Base-by-base conservation (phyloP, 2,329 filamentous ascomycete genomes). In the Diaporthe sp. region DNA sequence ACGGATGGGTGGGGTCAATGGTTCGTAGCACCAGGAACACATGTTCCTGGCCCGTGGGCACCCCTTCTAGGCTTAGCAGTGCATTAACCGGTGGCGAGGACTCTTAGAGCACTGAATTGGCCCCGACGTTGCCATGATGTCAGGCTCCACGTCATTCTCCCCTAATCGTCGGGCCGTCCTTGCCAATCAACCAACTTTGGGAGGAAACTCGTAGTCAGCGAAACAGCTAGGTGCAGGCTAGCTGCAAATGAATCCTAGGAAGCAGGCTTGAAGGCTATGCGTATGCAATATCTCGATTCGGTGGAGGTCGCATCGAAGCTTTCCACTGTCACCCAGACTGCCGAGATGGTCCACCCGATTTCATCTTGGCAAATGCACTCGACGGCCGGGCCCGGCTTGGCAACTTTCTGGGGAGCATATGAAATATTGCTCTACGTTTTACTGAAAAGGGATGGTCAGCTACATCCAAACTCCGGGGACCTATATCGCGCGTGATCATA, bases 101-200 rank as follows among this genome's bases (percentile, higher is more conserved):
- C n/a, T n/a, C n/a, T n/a, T n/a, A 35, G 64, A 19, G 30, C 15
- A 4, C 38, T 68, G 47, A 54, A 30, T 12, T 38, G 33, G 61
- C 30, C 40, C 38, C 54, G 57, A 61, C 70, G 70, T 64, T 33
- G 47, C 38, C 70, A 72, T 72, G 70, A 72, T 72, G 70, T 72
- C 70, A 72, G 70, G 45, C 13, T 9, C 45, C 57, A 72, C 70
- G 70, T 72, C 70, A 72, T 72, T 15, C 22, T 52, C 19, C 13
- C 30, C n/a, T 19, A n/a, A 13, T 28, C 28, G 9, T 45, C 17
- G 22, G 22, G 19, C 33, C 9, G 33, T 30, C 12, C 42, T 55
- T 45, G 25, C 57, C 57, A 52, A 64, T 33, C 40, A 30, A 25
- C 70, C 57, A 72, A 64, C 25, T 72, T 45, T 64, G 10, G 1